A percentile compares a stretch with the other conserved stretches of the same genome.
phyloP scores from a whole-genome alignment of 768 basidiomycete genomes.

The Hericium rajendrae region DNA sequence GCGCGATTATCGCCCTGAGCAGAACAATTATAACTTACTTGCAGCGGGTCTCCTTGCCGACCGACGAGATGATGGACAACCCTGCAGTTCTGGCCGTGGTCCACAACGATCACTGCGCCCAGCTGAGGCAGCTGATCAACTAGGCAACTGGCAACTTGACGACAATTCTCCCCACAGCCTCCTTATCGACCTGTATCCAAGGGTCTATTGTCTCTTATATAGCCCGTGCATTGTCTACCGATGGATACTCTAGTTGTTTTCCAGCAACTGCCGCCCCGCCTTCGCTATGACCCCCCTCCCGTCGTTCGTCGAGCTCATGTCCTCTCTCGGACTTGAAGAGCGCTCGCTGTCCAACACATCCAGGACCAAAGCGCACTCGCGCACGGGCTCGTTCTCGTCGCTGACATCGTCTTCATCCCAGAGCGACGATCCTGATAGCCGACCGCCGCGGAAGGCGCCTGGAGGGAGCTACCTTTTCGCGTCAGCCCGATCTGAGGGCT shows the following conservation, averaged over 20 bases:
- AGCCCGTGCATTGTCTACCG: slow-evolving; percentile 1
- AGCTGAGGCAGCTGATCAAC: slow-evolving; percentile 7
- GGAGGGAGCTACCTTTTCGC: slow-evolving; percentile 18
- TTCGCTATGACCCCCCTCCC: slow-evolving; percentile 60
- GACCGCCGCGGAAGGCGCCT: not conserved
- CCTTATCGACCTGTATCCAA: slow-evolving; percentile 11
- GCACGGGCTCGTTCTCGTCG: slow-evolving; percentile 26
- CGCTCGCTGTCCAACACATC: slow-evolving; percentile 14
- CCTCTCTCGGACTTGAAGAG: slow-evolving; percentile 65
- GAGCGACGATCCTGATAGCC: slow-evolving; percentile 11
- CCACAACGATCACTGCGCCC: slow-evolving; percentile 5
- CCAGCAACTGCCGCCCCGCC: slow-evolving; percentile 15
- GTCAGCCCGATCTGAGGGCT: slow-evolving; percentile 16
- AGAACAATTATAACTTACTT: too few relatives aligned
- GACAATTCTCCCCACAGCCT: slow-evolving; percentile 9
- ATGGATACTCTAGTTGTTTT: slow-evolving; percentile 8
- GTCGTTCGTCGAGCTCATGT: slow-evolving; percentile 84
- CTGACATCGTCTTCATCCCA: slow-evolving; percentile 31
- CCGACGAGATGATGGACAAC: slow-evolving; percentile 6
- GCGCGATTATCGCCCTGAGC: too few relatives aligned
- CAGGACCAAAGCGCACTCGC: slow-evolving; percentile 19
- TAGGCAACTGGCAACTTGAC: slow-evolving; percentile 13
- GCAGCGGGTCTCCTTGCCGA: slow-evolving; percentile 16
- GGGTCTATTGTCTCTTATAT: slow-evolving; percentile 10
- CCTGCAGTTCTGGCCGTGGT: slow-evolving; percentile 2